phyloP scores from a whole-genome alignment of 345 rosid species.

The Bruguiera gymnorhiza region DNA sequence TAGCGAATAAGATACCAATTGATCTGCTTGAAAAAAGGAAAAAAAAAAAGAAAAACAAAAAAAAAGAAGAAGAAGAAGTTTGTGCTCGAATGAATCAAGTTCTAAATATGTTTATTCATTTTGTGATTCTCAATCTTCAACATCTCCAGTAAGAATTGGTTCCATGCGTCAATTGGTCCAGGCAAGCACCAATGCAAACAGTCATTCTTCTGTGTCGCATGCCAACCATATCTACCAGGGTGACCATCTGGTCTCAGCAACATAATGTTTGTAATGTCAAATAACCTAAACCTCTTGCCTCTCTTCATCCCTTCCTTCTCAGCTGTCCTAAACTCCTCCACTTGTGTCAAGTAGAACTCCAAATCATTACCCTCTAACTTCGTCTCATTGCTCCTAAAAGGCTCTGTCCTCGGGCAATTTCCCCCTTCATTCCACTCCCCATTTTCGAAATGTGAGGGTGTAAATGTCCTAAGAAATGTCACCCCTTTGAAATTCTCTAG shows the following conservation, averaged over 20 bases:
- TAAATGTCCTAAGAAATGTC: conserved; percentile 56
- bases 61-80: no score
- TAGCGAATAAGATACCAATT: no score
- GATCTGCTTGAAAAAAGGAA: no score
- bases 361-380: conserved; percentile 41
- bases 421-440: conserved; percentile 90
- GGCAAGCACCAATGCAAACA: conserved; percentile 97
- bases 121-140: conserved; percentile 60
- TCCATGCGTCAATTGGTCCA: conserved; percentile 82
- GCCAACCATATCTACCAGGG: conserved; percentile 61
- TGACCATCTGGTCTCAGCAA: conserved; percentile 82
- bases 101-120: conserved; percentile 1
- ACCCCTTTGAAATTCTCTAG: conserved; percentile 51
- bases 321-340: conserved; percentile 69
- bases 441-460: conserved; percentile 77
- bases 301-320: conserved; percentile 47
- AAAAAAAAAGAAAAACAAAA: no score
- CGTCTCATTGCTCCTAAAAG: conserved; percentile 53
- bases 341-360: conserved; percentile 60
- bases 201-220: conserved; percentile 68
- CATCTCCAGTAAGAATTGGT: conserved; percentile 76
- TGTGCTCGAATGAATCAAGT: no score
- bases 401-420: conserved; percentile 54
- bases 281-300: conserved; percentile 51
- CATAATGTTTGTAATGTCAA: conserved; percentile 59